These are phyloP conservation scores for Mycosphaerella arachidis DNA, from an alignment of 2,329 filamentous ascomycete species.

Conservation along the genomic window DNA sequence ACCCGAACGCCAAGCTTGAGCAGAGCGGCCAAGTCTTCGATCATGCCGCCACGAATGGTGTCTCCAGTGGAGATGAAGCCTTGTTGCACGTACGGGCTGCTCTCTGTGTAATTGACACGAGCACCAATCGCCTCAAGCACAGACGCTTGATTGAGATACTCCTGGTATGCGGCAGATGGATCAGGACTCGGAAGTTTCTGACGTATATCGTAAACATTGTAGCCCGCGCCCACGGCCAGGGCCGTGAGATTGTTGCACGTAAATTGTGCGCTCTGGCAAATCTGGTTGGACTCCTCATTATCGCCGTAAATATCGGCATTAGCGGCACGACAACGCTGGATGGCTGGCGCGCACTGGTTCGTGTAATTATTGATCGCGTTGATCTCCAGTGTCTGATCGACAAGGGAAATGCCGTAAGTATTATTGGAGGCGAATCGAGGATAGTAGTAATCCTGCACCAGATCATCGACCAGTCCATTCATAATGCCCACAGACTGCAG, in stretches of 20 bases:
- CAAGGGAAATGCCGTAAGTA: constrained; percentile 59
- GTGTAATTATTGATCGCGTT: constrained; percentile 45
- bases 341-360: constrained; percentile 29
- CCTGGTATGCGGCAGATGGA: constrained; percentile 43
- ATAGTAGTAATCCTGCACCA: constrained; percentile 57
- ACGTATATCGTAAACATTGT: constrained; percentile 50
- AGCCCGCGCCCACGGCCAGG: constrained; percentile 16
- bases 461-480: constrained; percentile 65
- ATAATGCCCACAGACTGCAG: constrained; percentile 64
- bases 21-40: constrained; percentile 40
- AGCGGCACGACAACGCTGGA: constrained; percentile 33
- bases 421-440: constrained; percentile 59
- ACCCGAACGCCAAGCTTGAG: constrained; percentile 49
- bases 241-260: constrained; percentile 22
- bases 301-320: constrained; percentile 22
- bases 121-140: constrained; percentile 50
- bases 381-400: constrained; percentile 50
- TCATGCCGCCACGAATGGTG: constrained; percentile 37
- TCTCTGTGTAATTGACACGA: constrained; percentile 48
- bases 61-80: constrained; percentile 46
- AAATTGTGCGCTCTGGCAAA: constrained; percentile 22
- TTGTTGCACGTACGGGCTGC: constrained; percentile 35
- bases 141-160: constrained; percentile 47
- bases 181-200: constrained; percentile 53
- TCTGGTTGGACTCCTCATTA: constrained; percentile 13